A percentile compares a stretch with the other conserved stretches of the same genome.
These are phyloP conservation scores for Colletotrichum brevisporum DNA, from an alignment of 2,329 filamentous ascomycete species.

Conservation along the genomic window DNA sequence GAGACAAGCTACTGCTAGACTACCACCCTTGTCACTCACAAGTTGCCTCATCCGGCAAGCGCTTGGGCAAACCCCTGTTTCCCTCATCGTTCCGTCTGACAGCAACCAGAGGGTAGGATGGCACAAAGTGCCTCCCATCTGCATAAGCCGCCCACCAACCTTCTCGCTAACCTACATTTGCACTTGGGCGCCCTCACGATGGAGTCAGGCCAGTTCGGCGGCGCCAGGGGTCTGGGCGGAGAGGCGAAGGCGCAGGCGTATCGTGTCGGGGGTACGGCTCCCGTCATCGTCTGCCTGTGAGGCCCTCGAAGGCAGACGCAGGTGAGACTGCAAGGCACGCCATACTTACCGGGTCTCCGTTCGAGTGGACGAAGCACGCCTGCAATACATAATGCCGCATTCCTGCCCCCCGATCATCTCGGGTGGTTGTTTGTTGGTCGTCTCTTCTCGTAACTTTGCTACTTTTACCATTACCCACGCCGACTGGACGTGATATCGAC, in stretches of 20 bases:
- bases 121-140: neutral
- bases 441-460: neutral
- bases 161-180: neutral
- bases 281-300: conserved; percentile 2
- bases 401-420: neutral
- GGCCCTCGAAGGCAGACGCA: conserved; percentile 18
- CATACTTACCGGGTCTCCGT: neutral
- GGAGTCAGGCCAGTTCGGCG: conserved; percentile 19
- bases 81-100: conserved; percentile 12
- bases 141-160: conserved; percentile 9
- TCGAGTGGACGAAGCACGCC: neutral
- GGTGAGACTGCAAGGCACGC: conserved; percentile 3
- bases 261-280: conserved; percentile 12
- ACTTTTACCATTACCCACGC: neutral
- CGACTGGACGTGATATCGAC: conserved; percentile 22
- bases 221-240: neutral
- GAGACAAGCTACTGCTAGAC: conserved; percentile 1
- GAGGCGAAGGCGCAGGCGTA: conserved; percentile 2
- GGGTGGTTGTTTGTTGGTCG: neutral
- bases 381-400: conserved; percentile 36
- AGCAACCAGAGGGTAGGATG: conserved; percentile 7
- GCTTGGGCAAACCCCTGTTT: conserved; percentile 20
- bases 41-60: conserved; percentile 34
- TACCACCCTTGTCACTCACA: neutral
- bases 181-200: conserved; percentile 27